Evolutionary conservation across 768 basidiomycete species (phyloP), one percentile per base, ranked within the genome.

Genomic region (Leccinum rimulosum): DNA sequence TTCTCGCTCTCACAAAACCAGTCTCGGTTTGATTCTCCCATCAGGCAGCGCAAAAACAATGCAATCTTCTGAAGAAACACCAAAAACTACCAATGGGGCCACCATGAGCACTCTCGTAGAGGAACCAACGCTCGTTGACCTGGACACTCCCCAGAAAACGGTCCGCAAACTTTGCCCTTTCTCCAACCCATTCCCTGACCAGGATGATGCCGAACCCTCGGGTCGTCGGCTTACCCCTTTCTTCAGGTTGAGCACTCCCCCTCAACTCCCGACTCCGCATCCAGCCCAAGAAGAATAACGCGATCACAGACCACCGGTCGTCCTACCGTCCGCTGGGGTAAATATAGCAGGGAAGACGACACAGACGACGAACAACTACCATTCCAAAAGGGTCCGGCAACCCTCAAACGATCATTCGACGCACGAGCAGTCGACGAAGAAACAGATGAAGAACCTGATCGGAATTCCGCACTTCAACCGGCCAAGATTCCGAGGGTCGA

Each of bases 341-440:
- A 74, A 57, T 67, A 68, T 22, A 56, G 70, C 17, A 73, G 40
- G 52, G 72, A 71, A 1, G 70, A 72, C 60, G 73, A 73, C 19
- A 3, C 63, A 19, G 72, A 73, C 2, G 68, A 62, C 22, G 68
- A 68, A 47, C 56, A 63, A 52, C 56, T 27, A 61, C 57, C 55
- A 22, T 58, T 57, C 14, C 49, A 19, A 14, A 66, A 54, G 66
- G 57, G 56, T 56, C 56, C 30, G 50, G 66, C 57, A 56, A 52
- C 66, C 62, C 73, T 73, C 10, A 73, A 73, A 61, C 72, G 72
- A 64, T 54, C 65, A 1, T 72, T 74, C 61, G 72, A 73, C 61
- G 73, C 73, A 50, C 70, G 72, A 14, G 72, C 72, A 1, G 72
- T 74, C 10, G 72, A 75, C 10, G 65, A 74, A 56, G 73, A 74